Evolutionary conservation across 1,284 basidiomycete genomes (phyloP), one percentile per base, ranked within the genome.

Genomic region (Flammula alnicola): DNA sequence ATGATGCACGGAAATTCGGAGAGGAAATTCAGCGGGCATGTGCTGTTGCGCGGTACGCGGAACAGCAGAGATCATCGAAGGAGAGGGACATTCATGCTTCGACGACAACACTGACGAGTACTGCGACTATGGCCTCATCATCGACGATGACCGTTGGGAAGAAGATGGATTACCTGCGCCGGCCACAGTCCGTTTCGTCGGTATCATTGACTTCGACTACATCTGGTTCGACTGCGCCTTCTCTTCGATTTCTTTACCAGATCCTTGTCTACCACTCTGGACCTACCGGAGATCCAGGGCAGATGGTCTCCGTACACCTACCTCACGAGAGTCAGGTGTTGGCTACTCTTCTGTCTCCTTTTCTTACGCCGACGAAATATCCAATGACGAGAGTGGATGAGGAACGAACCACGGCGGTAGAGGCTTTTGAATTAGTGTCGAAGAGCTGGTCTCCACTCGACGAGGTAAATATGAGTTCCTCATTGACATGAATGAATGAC

Each of bases 251-350:
- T 16, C 45, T 62, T 8, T 57, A 59, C 19, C 57, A 60, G 16
- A 48, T 56, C 9, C 38, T 62, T 12, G 36, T 61, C 4, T 51
- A 57, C 19, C 47, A 60, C 31, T 39, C 55, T n/a, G 50, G 47
- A 19, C 44, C 51, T 6, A 25, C 25, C 32, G 40, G 37, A 14
- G 39, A 51, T n/a, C 31, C 42, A 19, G 29, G 33, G 11, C 39
- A 37, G 14, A 26, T 42, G 19, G 41, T 67, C 47, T 47, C 66
- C 27, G 55, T 58, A 3, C 57, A 60, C 30, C 67, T 88, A 9
- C 85, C 85, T 0, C 70, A 76, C 42, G 86, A 88, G 61, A 63
- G 62, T 4, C 72, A 81, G 29, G 79, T 88, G 0, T 70, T 88
- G 3, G 79, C 81, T 0, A 75, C 80, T 0, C 65, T 89, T 4